These are phyloP conservation scores for Erysiphe pulchra DNA, from an alignment of 2,329 filamentous ascomycete species.

Conservation along the genomic window DNA sequence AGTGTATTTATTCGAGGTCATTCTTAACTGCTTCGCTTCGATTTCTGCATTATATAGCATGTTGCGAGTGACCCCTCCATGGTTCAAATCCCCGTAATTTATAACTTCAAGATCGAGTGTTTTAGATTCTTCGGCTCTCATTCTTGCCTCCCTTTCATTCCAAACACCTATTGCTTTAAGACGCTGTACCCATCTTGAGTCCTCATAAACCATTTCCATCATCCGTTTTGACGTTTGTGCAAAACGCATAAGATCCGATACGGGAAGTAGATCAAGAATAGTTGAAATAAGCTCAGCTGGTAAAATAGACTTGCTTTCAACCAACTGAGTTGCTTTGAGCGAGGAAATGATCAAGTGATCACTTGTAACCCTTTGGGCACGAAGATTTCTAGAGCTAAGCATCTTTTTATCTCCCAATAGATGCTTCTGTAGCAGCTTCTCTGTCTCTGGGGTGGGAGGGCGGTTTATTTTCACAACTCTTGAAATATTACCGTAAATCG, in stretches of 20 bases:
- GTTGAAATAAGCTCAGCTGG: constrained; percentile 74
- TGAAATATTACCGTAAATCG: too few relatives aligned
- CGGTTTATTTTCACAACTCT: too few relatives aligned
- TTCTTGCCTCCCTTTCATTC: constrained; percentile 67
- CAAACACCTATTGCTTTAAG: constrained; percentile 73
- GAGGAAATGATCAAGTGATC: constrained; percentile 38
- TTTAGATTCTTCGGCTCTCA: constrained; percentile 14
- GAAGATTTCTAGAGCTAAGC: too few relatives aligned
- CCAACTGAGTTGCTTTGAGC: constrained; percentile 56
- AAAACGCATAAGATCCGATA: constrained; percentile 63
- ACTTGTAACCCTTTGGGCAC: too few relatives aligned
- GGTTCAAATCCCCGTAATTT: too few relatives aligned
- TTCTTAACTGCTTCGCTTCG: too few relatives aligned
- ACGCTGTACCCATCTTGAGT: constrained; percentile 77
- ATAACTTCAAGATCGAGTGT: constrained; percentile 11
- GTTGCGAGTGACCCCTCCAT: too few relatives aligned
- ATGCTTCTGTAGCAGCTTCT: too few relatives aligned
- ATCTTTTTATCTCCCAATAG: too few relatives aligned
- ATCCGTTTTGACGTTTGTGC: constrained; percentile 65
- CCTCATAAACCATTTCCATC: constrained; percentile 97
- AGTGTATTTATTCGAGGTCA: too few relatives aligned
- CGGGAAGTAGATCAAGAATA: constrained; percentile 71
- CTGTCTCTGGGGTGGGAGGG: too few relatives aligned
- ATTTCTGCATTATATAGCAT: too few relatives aligned
- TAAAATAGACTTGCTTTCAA: constrained; percentile 50